Base-by-base conservation (phyloP, 176 grass and related monocot species). In the Poa annua region DNA sequence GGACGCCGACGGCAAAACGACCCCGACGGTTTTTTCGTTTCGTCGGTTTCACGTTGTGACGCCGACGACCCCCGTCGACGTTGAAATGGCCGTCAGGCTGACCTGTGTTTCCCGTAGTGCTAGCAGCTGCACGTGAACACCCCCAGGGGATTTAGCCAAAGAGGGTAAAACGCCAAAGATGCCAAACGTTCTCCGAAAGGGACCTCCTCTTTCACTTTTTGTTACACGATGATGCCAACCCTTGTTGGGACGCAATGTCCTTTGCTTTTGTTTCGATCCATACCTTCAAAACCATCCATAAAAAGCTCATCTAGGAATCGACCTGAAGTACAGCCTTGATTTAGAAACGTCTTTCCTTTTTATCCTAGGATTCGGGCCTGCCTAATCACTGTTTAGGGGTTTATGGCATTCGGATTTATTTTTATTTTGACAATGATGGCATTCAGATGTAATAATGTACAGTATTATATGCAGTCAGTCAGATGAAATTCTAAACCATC, bases 141-240 rank as follows among this genome's bases (percentile, higher is more conserved):
- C 61, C 61, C 44, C 60, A 60, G 50, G 49, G 78, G 83, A 76
- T 53, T 53, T 63, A 74, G 63, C 79, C 83, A 11, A 57, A 78
- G 38, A 22, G 74, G 57, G 79, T 69, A 66, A 56, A 66, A 51
- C 59, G 26, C 41, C 76, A 76, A 45, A 73, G 79, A 90, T 86
- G 60, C 88, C 74, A 86, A 78, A 66, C 88, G 88, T 86, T 86
- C 56, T 44, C 1, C 47, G 73, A 86, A 89, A 81, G 88, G 73
- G 63, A 56, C 47, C 47, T 51, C 71, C 45, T 22, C 71, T 12
- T 25, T 48, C 65, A 67, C 66, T 82, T 90, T 72, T 72, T 21
- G 3, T 66, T 12, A 12, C 35, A 32, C 69, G 61, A 85, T 76
- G 82, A 63, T 81, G 69, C 71, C 77, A 76, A 53, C 60, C 88